Base-by-base conservation (phyloP, 2,329 filamentous ascomycete genomes). In the Thermothelomyces thermophilus region DNA sequence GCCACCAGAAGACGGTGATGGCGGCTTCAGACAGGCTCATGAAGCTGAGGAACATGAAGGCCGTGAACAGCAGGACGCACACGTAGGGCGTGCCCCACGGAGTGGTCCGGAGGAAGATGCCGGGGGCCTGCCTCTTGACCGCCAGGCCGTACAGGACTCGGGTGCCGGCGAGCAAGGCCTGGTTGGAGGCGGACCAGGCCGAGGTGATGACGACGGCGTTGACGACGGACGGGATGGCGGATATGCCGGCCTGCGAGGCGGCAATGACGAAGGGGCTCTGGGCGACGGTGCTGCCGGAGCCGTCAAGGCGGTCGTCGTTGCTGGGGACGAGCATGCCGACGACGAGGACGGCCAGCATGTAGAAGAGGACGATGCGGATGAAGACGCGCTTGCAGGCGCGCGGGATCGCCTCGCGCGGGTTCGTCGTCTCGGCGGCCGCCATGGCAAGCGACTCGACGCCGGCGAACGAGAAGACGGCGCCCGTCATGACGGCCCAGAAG, bases 141-240 rank as follows among this genome's bases (percentile, higher is more conserved):
- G 80, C 80, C 47, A 84, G 67, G 3, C 75, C 77, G 55, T 80
- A 79, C 4, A 83, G 68, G 30, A 80, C 77, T 41, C 81, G 73
- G 0, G 79, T 80, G 24, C 79, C 80, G 1, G 77, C 70, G 35
- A 74, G 69, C 30, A 90, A 70, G 60, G 76, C 79, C 56, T 84
- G 80, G 58, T 89, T 89, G 0, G 78, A 81, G 0, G 84, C 75
- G 0, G 84, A 87, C 68, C 80, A 83, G 0, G 83, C 84, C 0
- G 83, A 85, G 0, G 82, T 86, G 56, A 90, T 74, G 58, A 90
- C 83, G 22, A 90, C 73, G 31, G 84, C 86, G 63, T 91, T 91
- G 66, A 90, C 82, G 48, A 90, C 77, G 5, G 80, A 81, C 0
- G 84, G 83, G 4, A 90, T 76, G 6, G 76, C 82, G 4, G 71